phyloP scores from a whole-genome alignment of 2,329 filamentous ascomycete species.

The Colletotrichum lentis region DNA sequence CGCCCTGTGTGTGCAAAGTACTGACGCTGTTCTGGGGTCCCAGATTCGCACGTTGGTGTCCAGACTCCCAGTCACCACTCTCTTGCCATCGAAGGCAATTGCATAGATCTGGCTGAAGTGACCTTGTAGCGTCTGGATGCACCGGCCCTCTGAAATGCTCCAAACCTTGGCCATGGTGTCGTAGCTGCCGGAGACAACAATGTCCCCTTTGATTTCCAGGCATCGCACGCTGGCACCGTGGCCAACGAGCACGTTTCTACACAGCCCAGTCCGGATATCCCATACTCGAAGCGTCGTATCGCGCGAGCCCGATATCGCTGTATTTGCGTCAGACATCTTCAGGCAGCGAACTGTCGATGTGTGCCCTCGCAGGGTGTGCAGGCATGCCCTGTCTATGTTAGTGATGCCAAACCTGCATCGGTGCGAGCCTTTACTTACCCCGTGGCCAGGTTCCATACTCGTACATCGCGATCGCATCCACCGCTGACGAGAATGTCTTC shows the following conservation, averaged over 20 bases:
- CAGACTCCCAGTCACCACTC: conserved; percentile 93
- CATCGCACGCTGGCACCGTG: conserved; percentile 96
- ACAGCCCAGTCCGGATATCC: conserved; percentile 89
- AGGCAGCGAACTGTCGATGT: conserved; percentile 96
- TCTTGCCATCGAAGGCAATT: conserved; percentile 92
- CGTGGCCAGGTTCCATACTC: conserved; percentile 94
- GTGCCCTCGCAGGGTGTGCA: conserved; percentile 89
- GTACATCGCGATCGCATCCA: conserved; percentile 94
- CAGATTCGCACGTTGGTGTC: conserved; percentile 98
- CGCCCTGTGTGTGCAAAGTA: conserved; percentile 35
- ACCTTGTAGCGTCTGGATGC: conserved; percentile 86
- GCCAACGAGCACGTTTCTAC: conserved; percentile 89
- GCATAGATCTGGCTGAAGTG: conserved; percentile 99
- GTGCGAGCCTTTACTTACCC: conserved; percentile 68
- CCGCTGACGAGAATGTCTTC: conserved; percentile 94
- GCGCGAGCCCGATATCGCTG: conserved; percentile 93
- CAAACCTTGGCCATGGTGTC: conserved; percentile 97
- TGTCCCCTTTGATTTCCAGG: conserved; percentile 93
- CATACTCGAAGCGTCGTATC: conserved; percentile 95
- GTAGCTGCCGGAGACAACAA: conserved; percentile 98
- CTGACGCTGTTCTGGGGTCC: conserved; percentile 88
- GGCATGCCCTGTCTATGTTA: conserved; percentile 64
- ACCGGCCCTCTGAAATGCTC: conserved; percentile 96
- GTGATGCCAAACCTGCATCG: conserved; percentile 15
- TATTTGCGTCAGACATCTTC: conserved; percentile 95